Percentiles rank a stretch among this genome's conserved stretches.
Evolutionary conservation across 805 yeast species (phyloP).

Genomic region (Spencermartinsiella europaea): DNA sequence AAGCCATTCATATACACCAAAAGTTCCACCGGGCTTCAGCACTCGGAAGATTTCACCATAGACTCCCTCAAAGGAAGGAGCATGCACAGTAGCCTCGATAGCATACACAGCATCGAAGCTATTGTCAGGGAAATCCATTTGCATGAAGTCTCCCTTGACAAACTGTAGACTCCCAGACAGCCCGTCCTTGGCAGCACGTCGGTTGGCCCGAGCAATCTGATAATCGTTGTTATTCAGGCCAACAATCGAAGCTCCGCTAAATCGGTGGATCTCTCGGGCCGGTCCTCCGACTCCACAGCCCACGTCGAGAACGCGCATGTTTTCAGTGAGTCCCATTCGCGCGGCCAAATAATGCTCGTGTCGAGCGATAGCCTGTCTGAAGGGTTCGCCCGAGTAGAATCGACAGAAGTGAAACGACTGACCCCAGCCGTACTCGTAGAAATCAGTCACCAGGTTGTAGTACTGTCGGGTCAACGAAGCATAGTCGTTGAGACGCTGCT

Average conservation of each 20-base stretch:
- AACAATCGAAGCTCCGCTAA: slow-evolving; percentile 78
- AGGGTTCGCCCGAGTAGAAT: slow-evolving; percentile 89
- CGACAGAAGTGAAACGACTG: slow-evolving; percentile 96
- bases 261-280: slow-evolving; percentile 90
- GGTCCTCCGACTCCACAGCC: slow-evolving; percentile 99
- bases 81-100: slow-evolving; percentile 97
- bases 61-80: slow-evolving; percentile 94
- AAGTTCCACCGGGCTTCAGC: slow-evolving; percentile 94
- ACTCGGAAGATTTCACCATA: slow-evolving; percentile 92
- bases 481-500: slow-evolving; percentile 71
- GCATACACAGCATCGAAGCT: slow-evolving; percentile 96
- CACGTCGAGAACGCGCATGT: slow-evolving; percentile 89
- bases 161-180: slow-evolving; percentile 71
- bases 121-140: slow-evolving; percentile 90
- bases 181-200: slow-evolving; percentile 62
- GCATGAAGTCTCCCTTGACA: slow-evolving; percentile 98
- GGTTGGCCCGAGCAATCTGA: slow-evolving; percentile 83
- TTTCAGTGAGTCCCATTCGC: slow-evolving; percentile 72
- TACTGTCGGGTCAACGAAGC: slow-evolving; percentile 89
- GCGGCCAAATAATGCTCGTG: slow-evolving; percentile 94
- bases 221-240: slow-evolving; percentile 97
- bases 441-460: slow-evolving; percentile 95
- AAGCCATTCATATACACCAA: slow-evolving; percentile 99
- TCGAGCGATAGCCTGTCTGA: slow-evolving; percentile 85
- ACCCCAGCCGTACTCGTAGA: slow-evolving; percentile 99